phyloP scores from a whole-genome alignment of 148 eudicot species.

The Rhododendron simsii region DNA sequence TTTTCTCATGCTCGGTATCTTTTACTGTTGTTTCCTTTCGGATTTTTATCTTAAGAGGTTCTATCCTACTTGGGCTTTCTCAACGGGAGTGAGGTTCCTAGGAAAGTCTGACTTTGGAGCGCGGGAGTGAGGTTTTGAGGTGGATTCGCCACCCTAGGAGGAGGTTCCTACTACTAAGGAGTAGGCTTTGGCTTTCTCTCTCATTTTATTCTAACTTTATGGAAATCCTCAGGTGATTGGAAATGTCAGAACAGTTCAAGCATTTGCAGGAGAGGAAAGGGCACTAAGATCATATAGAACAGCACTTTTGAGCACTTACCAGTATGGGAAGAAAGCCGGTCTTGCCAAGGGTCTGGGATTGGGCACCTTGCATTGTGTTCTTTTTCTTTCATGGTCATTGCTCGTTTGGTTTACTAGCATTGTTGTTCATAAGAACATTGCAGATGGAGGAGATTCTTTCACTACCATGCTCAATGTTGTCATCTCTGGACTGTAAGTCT shows the following conservation, averaged over 20 bases:
- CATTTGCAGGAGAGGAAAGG: slow-evolving; percentile 88
- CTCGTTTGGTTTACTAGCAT: slow-evolving; percentile 96
- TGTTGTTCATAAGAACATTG: slow-evolving; percentile 76
- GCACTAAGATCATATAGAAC: slow-evolving; percentile 62
- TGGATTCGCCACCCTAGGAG: no score
- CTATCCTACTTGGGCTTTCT: no score
- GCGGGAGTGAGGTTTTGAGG: no score
- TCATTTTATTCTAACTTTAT: not conserved
- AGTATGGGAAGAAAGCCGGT: slow-evolving; percentile 76
- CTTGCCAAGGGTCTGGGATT: slow-evolving; percentile 93
- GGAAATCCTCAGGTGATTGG: slow-evolving; percentile 60
- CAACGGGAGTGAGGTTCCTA: no score
- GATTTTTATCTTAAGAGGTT: no score
- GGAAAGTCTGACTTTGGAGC: no score
- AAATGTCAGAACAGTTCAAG: slow-evolving; percentile 95
- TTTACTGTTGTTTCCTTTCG: no score
- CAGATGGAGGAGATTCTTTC: slow-evolving; percentile 94
- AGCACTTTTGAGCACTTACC: slow-evolving; percentile 62
- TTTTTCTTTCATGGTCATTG: slow-evolving; percentile 93
- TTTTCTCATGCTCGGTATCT: no score
- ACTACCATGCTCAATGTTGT: slow-evolving; percentile 99
- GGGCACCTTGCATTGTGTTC: slow-evolving; percentile 80
- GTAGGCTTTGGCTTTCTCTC: not conserved
- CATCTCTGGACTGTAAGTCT: slow-evolving; percentile 89
- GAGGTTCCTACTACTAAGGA: no score